Evolutionary conservation across 257 asterid genomes (phyloP), one percentile per base, ranked within the genome.

Genomic region (Nemophila menziesii): DNA sequence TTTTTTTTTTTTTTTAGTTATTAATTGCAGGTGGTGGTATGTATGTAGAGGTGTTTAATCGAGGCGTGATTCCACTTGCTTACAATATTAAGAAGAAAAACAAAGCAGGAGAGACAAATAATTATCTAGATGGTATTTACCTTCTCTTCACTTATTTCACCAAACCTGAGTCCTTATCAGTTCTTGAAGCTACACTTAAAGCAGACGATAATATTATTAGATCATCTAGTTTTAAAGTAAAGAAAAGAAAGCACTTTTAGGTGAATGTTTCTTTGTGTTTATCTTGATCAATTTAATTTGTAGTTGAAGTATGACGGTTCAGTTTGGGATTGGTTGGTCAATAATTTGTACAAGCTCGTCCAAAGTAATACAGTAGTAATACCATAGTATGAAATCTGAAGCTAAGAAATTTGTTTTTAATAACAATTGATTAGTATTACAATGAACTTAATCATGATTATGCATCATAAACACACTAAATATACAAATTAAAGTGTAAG

Each of bases 61-160:
- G 96, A 49, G 98, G 98, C 7, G 92, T 90, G 33, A 81, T 90
- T 62, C 98, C 98, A 2, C 83, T 85, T 9, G 93, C 98, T 3
- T 90, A 90, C 68, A 51, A 74, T 69, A 85, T 90, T 54, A 75
- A 44, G 72, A 80, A 66, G 82, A 81, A 65, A 49, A 90, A 90
- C 61, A 85, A 65, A 54, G 96, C 92, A 2, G 98, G 98, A 54
- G 98, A 90, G 63, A 81, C 68, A 54, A 85, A 85, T 71, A 85
- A 78, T 3, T 90, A 90, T 61, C 51, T 85, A 75, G 98, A 90
- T 56, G 98, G 98, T 0, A 90, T 90, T 37, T 90, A 76, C 69
- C 94, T 90, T 56, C 74, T 85, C 33, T 81, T 90, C 73, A 77
- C 93, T 44, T 90, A 81, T 57, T 90, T 80, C 74, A 90, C 98